Percentiles rank a stretch among this genome's conserved stretches.
Evolutionary conservation across 768 basidiomycete genomes (phyloP).

Genomic region (Termitomyces sp.): DNA sequence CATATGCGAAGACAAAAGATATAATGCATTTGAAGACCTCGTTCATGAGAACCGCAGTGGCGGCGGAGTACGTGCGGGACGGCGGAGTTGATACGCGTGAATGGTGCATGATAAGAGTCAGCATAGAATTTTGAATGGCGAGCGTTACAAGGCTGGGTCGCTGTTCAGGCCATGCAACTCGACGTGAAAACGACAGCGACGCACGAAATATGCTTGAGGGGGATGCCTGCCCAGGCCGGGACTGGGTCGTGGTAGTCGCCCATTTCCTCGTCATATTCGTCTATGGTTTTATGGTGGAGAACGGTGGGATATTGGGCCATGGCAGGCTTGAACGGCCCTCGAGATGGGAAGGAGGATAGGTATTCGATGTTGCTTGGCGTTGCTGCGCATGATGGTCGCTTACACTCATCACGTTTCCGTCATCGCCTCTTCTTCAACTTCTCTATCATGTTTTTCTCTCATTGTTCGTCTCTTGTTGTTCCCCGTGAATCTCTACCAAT

Average conservation of each 20-base stretch:
- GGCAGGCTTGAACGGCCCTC: constrained; percentile 12
- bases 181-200: constrained; percentile 21
- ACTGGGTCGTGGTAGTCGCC: constrained; percentile 30
- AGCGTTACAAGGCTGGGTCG: constrained; percentile 65
- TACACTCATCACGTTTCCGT: constrained; percentile 1
- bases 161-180: neutral
- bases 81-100: constrained; percentile 81
- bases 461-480: neutral
- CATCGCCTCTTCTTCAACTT: neutral
- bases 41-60: constrained; percentile 89
- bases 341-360: neutral
- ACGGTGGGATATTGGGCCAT: constrained; percentile 14
- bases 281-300: constrained; percentile 21
- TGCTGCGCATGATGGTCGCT: constrained; percentile 11
- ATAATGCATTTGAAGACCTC: constrained; percentile 92
- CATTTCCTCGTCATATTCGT: constrained; percentile 39
- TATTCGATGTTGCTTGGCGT: neutral
- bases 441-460: neutral
- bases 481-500: neutral
- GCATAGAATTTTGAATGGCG: constrained; percentile 86
- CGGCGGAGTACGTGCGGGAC: constrained; percentile 83
- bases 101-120: constrained; percentile 96
- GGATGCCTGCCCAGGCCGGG: constrained; percentile 64
- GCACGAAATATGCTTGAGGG: constrained; percentile 79
- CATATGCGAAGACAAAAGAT: constrained; percentile 81